Conservation (phyloP, 257 asterid genomes). For the Nicotiana knightiana region DNA sequence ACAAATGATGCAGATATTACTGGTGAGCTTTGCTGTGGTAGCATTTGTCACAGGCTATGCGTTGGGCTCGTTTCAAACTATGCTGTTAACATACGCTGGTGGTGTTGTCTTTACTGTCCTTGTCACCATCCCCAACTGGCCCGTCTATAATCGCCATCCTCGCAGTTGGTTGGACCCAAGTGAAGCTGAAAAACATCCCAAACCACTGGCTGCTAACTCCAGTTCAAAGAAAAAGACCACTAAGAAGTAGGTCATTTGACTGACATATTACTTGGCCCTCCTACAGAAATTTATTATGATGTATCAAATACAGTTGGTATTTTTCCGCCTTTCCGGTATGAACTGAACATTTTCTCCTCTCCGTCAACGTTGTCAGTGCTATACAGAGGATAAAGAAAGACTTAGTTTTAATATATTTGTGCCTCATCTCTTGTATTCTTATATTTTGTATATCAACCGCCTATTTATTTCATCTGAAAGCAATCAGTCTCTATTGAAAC, state of each 20-base stretch:
- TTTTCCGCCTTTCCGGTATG: neutral
- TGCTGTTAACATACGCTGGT: slow-evolving; percentile 51
- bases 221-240: slow-evolving; percentile 45
- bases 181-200: slow-evolving; percentile 63
- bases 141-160: slow-evolving; percentile 53
- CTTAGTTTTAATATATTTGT: neutral
- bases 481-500: neutral
- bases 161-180: slow-evolving; percentile 67
- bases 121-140: slow-evolving; percentile 64
- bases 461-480: neutral
- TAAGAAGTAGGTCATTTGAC: slow-evolving; percentile 41
- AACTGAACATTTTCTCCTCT: neutral
- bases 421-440: neutral
- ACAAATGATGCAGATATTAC: slow-evolving; percentile 65
- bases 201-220: slow-evolving; percentile 38
- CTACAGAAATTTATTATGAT: neutral
- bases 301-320: neutral
- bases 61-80: slow-evolving; percentile 58
- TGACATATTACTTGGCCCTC: neutral
- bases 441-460: neutral
- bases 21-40: slow-evolving; percentile 47
- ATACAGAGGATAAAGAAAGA: neutral
- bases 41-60: slow-evolving; percentile 53
- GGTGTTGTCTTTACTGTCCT: slow-evolving; percentile 64
- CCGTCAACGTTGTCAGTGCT: neutral